Evolutionary conservation across 2,329 filamentous ascomycete species (phyloP).

Genomic region (Pseudocercospora vitis): DNA sequence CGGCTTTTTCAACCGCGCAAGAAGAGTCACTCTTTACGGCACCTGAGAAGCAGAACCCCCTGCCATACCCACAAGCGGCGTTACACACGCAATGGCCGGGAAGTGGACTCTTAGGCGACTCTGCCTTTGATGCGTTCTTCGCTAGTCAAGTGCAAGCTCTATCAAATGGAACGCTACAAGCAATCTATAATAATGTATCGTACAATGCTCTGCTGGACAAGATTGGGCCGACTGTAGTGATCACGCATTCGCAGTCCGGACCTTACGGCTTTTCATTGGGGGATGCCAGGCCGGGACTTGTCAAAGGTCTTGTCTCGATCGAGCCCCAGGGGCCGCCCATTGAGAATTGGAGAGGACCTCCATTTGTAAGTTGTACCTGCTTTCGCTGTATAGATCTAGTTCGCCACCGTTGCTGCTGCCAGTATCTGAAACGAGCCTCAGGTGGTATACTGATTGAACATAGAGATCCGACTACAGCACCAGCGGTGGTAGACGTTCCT

Average conservation of each 20-base stretch:
- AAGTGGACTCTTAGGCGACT: constrained; percentile 44
- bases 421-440: neutral
- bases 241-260: constrained; percentile 55
- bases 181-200: constrained; percentile 20
- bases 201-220: constrained; percentile 43
- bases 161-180: constrained; percentile 37
- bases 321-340: constrained; percentile 58
- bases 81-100: constrained; percentile 49
- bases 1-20: constrained; percentile 28
- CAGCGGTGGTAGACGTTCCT: constrained; percentile 29
- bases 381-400: neutral
- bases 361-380: constrained; percentile 2
- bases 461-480: constrained; percentile 7
- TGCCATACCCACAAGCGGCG: constrained; percentile 42
- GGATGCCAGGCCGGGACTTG: constrained; percentile 50
- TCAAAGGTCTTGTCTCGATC: constrained; percentile 52
- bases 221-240: constrained; percentile 46
- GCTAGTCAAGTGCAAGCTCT: constrained; percentile 46
- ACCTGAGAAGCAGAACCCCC: constrained; percentile 25
- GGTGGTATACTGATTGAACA: neutral
- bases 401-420: no score
- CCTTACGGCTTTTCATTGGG: constrained; percentile 49
- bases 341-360: constrained; percentile 27
- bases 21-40: constrained; percentile 41
- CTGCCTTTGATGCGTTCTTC: constrained; percentile 52